Conservation (phyloP, 176 grass and related monocot genomes). For the Tillandsia fasciculata region DNA sequence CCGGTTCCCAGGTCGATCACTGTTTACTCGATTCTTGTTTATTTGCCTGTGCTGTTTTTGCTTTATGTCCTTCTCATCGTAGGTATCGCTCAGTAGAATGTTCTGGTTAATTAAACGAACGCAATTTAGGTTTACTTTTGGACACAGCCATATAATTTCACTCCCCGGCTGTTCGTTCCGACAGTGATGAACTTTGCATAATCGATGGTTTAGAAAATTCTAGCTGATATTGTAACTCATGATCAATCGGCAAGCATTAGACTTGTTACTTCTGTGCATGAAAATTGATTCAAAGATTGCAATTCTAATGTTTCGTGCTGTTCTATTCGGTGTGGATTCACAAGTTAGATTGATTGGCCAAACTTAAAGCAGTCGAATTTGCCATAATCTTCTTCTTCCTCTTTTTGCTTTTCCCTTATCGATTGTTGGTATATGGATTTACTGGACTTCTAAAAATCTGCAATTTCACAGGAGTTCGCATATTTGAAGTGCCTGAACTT, state of each 20-base stretch:
- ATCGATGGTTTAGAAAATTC: neutral
- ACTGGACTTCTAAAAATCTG: neutral
- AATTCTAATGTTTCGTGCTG: neutral
- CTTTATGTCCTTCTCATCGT: neutral
- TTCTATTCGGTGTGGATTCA: neutral
- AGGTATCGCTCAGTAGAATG: too few species aligned
- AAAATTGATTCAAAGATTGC: neutral
- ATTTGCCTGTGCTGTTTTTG: neutral
- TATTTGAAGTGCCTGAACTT: neutral
- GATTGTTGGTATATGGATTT: too few species aligned
- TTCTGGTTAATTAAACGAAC: too few species aligned
- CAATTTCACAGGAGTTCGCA: neutral
- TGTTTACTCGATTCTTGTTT: neutral
- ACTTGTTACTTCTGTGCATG: neutral
- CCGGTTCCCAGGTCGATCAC: conserved; percentile 52
- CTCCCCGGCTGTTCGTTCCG: neutral
- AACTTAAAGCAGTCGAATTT: too few species aligned
- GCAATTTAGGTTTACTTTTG: neutral
- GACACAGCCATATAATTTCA: neutral
- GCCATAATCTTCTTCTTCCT: too few species aligned
- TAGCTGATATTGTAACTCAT: neutral
- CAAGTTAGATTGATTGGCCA: too few species aligned
- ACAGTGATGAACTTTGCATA: neutral
- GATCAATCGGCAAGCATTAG: neutral
- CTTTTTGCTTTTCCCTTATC: too few species aligned